A percentile compares a stretch with the other conserved stretches of the same genome.
Conservation (phyloP, 306 rosid species). For the Phaseolus lunatus region DNA sequence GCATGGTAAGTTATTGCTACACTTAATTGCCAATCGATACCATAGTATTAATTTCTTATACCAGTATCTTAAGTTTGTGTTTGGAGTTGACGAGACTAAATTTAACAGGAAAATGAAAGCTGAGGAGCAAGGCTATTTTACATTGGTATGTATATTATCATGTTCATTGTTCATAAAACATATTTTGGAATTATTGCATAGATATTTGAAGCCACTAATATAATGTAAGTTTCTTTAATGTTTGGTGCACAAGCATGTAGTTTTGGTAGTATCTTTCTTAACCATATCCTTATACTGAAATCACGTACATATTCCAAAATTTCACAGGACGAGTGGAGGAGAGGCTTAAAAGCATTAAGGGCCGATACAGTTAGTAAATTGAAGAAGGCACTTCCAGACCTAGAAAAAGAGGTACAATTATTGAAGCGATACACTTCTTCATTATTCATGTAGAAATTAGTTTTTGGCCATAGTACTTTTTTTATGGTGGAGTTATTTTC, state of each 20-base stretch:
- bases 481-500: constrained; percentile 22
- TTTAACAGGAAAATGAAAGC: constrained; percentile 93
- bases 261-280: constrained; percentile 20
- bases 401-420: constrained; percentile 87
- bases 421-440: constrained; percentile 18
- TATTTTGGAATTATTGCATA: constrained; percentile 6
- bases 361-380: constrained; percentile 83
- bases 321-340: constrained; percentile 94
- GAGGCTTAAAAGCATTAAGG: constrained; percentile 88
- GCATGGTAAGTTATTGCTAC: constrained; percentile 77
- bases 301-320: constrained; percentile 31
- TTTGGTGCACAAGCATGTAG: constrained; percentile 24
- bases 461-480: neutral
- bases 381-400: constrained; percentile 91
- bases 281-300: constrained; percentile 40
- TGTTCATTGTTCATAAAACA: constrained; percentile 34
- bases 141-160: constrained; percentile 61
- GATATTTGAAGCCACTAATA: neutral
- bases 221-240: neutral
- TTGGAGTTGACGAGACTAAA: constrained; percentile 52
- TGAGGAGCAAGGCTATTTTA: constrained; percentile 96
- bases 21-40: constrained; percentile 23
- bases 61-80: constrained; percentile 35
- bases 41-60: constrained; percentile 36
- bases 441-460: constrained; percentile 20